Evolutionary conservation across 2,329 filamentous ascomycete genomes (phyloP).

Genomic region (Aspergillus pseudoviridinutans): DNA sequence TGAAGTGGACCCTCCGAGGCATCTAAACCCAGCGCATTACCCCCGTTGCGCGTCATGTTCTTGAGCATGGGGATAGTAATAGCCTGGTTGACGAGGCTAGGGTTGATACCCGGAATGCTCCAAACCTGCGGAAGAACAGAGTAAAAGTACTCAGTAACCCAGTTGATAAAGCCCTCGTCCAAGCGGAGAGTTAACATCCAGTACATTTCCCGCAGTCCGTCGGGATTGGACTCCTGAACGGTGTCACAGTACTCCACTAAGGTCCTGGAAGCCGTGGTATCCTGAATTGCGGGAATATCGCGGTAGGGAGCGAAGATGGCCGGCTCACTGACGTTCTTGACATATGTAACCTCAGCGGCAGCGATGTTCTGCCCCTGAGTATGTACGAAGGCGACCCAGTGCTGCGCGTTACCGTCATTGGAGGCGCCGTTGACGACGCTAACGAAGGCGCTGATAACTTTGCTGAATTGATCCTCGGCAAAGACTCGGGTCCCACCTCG

Average conservation of each 20-base stretch:
- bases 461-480: conserved; percentile 22
- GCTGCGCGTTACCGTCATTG: conserved; percentile 31
- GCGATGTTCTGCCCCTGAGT: conserved; percentile 22
- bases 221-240: conserved; percentile 30
- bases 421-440: conserved; percentile 22
- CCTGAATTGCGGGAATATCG: conserved; percentile 25
- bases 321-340: conserved; percentile 32
- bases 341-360: conserved; percentile 35
- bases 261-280: conserved; percentile 26
- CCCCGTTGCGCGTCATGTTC: conserved; percentile 20
- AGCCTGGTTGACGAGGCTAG: conserved; percentile 26
- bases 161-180: conserved; percentile 23
- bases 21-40: conserved; percentile 7
- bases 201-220: conserved; percentile 29
- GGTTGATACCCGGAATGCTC: neutral
- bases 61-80: conserved; percentile 29
- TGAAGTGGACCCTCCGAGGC: neutral
- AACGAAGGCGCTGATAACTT: conserved; percentile 31
- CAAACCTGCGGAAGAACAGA: neutral
- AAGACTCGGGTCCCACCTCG: conserved; percentile 37
- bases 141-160: conserved; percentile 6
- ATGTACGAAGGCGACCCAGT: conserved; percentile 30
- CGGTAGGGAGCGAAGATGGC: conserved; percentile 36
- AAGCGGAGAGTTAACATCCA: conserved; percentile 30
- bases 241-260: conserved; percentile 31